These are phyloP conservation scores for Tillandsia fasciculata DNA, from an alignment of 176 grass and related monocot genomes.

Conservation along the genomic window DNA sequence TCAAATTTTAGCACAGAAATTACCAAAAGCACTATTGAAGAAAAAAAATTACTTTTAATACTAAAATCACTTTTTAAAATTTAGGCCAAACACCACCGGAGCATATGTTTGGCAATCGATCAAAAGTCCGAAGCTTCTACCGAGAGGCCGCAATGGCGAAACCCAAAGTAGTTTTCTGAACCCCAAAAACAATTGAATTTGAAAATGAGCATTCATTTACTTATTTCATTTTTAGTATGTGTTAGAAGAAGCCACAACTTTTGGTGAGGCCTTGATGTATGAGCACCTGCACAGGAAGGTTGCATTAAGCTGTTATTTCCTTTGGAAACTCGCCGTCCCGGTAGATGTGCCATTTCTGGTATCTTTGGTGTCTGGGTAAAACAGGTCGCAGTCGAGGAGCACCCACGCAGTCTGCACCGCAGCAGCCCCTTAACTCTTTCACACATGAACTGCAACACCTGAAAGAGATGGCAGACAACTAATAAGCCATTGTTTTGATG, in stretches of 20 bases:
- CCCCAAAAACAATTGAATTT: too few relatives aligned
- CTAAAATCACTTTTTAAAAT: too few relatives aligned
- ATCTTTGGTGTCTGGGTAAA: constrained; percentile 54
- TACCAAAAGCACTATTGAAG: too few relatives aligned
- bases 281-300: background rate
- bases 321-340: constrained; percentile 30
- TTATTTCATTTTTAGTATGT: background rate
- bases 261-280: background rate
- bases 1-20: too few relatives aligned
- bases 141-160: too few relatives aligned
- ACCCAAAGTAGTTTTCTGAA: too few relatives aligned
- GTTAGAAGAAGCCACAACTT: background rate
- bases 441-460: constrained; percentile 67
- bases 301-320: constrained; percentile 3
- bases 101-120: too few relatives aligned
- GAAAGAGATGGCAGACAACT: constrained; percentile 7
- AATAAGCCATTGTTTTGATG: background rate
- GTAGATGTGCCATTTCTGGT: constrained; percentile 81
- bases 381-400: constrained; percentile 68
- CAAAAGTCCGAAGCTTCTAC: too few relatives aligned
- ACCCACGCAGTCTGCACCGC: constrained; percentile 38
- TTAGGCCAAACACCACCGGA: too few relatives aligned
- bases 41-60: too few relatives aligned
- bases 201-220: too few relatives aligned
- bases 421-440: constrained; percentile 65